phyloP scores from a whole-genome alignment of 1,284 basidiomycete genomes.

The Jaminaea rosea region DNA sequence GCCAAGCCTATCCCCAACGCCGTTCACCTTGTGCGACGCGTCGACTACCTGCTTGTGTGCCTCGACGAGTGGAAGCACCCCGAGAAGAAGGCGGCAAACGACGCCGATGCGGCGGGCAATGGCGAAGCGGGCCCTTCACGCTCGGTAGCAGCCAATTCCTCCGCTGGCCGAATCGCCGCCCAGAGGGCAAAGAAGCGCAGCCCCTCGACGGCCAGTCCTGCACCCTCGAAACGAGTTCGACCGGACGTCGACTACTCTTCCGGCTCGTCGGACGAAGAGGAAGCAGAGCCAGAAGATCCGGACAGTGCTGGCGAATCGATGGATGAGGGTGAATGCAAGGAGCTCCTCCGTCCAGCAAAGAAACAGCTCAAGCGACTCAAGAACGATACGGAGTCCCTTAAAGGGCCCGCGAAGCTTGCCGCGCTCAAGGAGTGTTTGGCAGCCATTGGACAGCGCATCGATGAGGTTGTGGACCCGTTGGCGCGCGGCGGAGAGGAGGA shows the following conservation, averaged over 20 bases:
- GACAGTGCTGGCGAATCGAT: slow-evolving; percentile 55
- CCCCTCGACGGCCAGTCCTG: slow-evolving; percentile 19
- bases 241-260: slow-evolving; percentile 13
- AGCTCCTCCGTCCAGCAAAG: slow-evolving; percentile 90
- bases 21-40: slow-evolving; percentile 87
- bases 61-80: slow-evolving; percentile 69
- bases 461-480: slow-evolving; percentile 64
- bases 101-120: slow-evolving; percentile 8
- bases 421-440: slow-evolving; percentile 91
- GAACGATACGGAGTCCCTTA: slow-evolving; percentile 76
- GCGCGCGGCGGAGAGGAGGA: slow-evolving; percentile 65
- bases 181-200: slow-evolving; percentile 14
- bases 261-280: not conserved
- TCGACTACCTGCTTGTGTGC: slow-evolving; percentile 83
- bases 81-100: slow-evolving; percentile 3
- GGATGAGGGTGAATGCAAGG: slow-evolving; percentile 91
- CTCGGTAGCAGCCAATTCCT: not conserved
- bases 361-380: slow-evolving; percentile 93
- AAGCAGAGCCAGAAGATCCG: too few relatives aligned
- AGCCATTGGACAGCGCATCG: slow-evolving; percentile 86
- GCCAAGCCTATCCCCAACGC: slow-evolving; percentile 22
- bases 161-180: not conserved
- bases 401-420: slow-evolving; percentile 85
- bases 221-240: slow-evolving; percentile 7
- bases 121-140: not conserved